These are phyloP conservation scores for Melampsora americana DNA, from an alignment of 1,284 basidiomycete genomes.

Conservation along the genomic window DNA sequence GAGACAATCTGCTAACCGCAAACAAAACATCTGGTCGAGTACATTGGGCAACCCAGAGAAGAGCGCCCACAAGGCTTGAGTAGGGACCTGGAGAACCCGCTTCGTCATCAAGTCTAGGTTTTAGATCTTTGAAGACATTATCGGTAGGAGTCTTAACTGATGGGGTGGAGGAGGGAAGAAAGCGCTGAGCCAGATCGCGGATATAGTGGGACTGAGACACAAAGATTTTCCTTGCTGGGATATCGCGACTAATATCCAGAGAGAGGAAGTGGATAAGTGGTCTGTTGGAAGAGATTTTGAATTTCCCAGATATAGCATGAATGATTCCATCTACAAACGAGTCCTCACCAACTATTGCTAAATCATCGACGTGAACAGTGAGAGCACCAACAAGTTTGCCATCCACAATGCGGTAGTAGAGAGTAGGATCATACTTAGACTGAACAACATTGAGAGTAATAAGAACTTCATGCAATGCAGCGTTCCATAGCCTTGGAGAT, in stretches of 20 bases:
- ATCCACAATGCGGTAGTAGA: background rate
- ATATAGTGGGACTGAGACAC: background rate
- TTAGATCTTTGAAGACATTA: background rate
- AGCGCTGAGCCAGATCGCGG: too few species aligned
- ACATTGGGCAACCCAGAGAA: constrained; percentile 5
- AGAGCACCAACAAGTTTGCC: background rate
- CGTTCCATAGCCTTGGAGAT: background rate
- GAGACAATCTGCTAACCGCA: background rate
- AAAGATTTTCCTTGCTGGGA: background rate
- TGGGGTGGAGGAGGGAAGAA: too few species aligned
- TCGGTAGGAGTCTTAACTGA: background rate
- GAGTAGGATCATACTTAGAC: background rate
- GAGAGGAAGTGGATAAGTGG: constrained; percentile 1
- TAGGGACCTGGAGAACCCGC: background rate
- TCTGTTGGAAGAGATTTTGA: background rate
- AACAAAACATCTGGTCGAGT: background rate
- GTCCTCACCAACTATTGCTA: background rate
- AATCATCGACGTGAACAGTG: background rate
- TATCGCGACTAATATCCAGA: background rate
- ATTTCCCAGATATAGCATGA: background rate
- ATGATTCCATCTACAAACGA: background rate
- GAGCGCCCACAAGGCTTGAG: background rate
- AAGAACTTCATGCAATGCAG: background rate
- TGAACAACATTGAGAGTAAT: background rate
- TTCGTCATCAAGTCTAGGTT: background rate